Percentiles rank a stretch among this genome's conserved stretches.
Conservation (phyloP, 805 yeast species). For the Metschnikowia reukaufii region DNA sequence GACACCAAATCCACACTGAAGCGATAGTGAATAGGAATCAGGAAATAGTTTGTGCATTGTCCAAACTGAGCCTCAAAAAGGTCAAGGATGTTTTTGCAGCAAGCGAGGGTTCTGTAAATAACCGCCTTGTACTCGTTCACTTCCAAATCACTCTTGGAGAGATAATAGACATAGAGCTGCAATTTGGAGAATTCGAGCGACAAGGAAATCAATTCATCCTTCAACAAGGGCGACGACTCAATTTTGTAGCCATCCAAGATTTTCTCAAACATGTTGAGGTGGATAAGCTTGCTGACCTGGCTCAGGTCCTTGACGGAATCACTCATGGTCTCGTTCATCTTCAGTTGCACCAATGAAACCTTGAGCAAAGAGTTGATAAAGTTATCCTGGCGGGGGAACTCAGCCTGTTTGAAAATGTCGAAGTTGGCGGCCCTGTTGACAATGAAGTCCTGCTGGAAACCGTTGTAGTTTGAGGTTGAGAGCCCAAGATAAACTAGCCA, state of each 20-base stretch:
- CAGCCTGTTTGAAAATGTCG: conserved; percentile 22
- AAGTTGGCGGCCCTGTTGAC: conserved; percentile 33
- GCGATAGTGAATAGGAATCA: conserved; percentile 42
- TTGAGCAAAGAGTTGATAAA: conserved; percentile 27
- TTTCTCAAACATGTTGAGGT: conserved; percentile 44
- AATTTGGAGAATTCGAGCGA: conserved; percentile 39
- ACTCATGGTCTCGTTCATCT: conserved; percentile 40
- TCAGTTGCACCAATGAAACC: conserved; percentile 39
- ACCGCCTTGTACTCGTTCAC: conserved; percentile 29
- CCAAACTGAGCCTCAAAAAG: conserved; percentile 26
- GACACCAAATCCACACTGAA: conserved; percentile 37
- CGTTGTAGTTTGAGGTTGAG: conserved; percentile 27
- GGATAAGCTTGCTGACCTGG: conserved; percentile 34
- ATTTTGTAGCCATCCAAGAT: conserved; percentile 33
- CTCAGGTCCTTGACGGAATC: conserved; percentile 27
- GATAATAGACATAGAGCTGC: conserved; percentile 38
- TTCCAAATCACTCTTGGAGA: conserved; percentile 26
- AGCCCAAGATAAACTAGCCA: conserved; percentile 44
- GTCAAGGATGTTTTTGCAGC: conserved; percentile 30
- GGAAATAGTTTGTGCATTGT: conserved; percentile 24
- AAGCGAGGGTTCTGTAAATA: conserved; percentile 28
- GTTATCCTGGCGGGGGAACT: conserved; percentile 19
- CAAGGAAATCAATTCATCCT: conserved; percentile 27
- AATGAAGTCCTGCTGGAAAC: conserved; percentile 36
- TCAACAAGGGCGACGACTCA: conserved; percentile 20